Conservation (phyloP, 169 alveolate species). For the Haemoproteus tartakovskyi region DNA sequence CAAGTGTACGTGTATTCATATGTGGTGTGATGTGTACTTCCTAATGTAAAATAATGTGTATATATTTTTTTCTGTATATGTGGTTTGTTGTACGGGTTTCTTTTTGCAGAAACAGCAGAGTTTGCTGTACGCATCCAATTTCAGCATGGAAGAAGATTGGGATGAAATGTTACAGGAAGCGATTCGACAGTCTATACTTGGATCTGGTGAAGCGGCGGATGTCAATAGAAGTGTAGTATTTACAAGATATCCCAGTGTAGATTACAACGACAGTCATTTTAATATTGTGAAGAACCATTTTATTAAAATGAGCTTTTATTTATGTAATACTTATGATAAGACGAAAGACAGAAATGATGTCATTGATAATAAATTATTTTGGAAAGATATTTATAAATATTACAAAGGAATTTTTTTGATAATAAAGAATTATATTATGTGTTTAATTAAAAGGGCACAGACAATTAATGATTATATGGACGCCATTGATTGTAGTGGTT, state of each 20-base stretch:
- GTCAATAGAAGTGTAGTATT: too few species aligned
- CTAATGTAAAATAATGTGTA: too few species aligned
- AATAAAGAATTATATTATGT: conserved; percentile 43
- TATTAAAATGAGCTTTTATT: conserved; percentile 24
- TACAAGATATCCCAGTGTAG: too few species aligned
- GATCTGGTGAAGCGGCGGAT: conserved; percentile 2
- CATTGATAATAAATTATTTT: conserved; percentile 50
- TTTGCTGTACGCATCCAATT: too few species aligned
- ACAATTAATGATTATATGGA: too few species aligned
- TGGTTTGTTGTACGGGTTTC: too few species aligned
- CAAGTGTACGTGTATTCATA: too few species aligned
- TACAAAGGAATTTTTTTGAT: conserved; percentile 36
- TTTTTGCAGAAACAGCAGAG: too few species aligned
- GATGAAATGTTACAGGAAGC: conserved; percentile 65
- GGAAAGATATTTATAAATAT: conserved; percentile 60
- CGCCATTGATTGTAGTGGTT: too few species aligned
- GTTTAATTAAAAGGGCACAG: conserved; percentile 27
- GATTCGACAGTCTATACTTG: conserved; percentile 38
- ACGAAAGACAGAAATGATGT: conserved; percentile 41
- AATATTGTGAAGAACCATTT: conserved; percentile 32
- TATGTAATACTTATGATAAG: conserved; percentile 42
- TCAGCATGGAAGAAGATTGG: conserved; percentile 28
- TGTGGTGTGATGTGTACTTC: too few species aligned
- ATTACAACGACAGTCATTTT: conserved; percentile 8
- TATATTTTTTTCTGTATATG: too few species aligned